Evolutionary conservation across 495 filamentous ascomycete species (phyloP).

Genomic region (Aspergillus sparsus): DNA sequence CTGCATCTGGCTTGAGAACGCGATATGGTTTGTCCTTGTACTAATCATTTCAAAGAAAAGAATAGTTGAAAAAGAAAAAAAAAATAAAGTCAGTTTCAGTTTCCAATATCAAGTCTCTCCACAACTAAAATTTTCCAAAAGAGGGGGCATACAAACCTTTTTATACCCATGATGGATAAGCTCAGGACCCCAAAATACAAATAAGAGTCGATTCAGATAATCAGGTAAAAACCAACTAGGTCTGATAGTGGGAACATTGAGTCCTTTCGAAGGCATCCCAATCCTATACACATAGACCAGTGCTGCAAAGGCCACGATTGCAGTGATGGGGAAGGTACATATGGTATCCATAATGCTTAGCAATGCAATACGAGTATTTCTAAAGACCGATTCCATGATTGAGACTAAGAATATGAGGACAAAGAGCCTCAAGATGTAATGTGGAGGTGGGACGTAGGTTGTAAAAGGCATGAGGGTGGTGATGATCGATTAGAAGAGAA

Average conservation of each 20-base stretch:
- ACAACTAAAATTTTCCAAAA: too few relatives aligned
- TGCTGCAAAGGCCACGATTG: too few relatives aligned
- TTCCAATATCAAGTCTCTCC: too few relatives aligned
- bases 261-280: too few relatives aligned
- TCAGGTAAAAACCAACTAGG: slow-evolving; percentile 28
- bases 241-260: slow-evolving; percentile 31
- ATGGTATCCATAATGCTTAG: too few relatives aligned
- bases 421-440: neutral
- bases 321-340: too few relatives aligned
- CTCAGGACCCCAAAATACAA: slow-evolving; percentile 23
- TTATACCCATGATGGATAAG: slow-evolving; percentile 34
- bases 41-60: slow-evolving; percentile 17
- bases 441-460: neutral
- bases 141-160: slow-evolving; percentile 19
- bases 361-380: too few relatives aligned
- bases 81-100: neutral
- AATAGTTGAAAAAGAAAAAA: neutral
- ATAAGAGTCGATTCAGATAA: slow-evolving; percentile 34
- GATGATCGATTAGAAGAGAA: neutral
- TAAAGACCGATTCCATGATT: too few relatives aligned
- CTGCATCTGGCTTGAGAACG: slow-evolving; percentile 38
- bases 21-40: slow-evolving; percentile 34
- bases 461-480: neutral
- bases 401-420: too few relatives aligned
- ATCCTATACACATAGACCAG: neutral